A percentile compares a stretch with the other conserved stretches of the same genome.
Conservation (phyloP, 2,329 filamentous ascomycete genomes). For the Penicillium sp. region DNA sequence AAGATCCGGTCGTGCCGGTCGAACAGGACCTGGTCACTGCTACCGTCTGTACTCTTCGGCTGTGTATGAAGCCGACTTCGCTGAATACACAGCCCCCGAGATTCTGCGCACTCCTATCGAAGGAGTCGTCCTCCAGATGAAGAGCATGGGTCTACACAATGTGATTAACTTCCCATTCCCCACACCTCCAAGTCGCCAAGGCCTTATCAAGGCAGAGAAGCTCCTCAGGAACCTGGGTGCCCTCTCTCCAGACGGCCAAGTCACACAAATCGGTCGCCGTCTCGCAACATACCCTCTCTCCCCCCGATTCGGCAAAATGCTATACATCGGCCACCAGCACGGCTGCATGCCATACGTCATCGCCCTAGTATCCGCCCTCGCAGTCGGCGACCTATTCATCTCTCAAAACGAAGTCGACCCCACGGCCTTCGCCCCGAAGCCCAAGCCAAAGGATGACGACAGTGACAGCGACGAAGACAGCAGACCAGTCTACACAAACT, state of each 20-base stretch:
- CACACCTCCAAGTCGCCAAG: constrained; percentile 76
- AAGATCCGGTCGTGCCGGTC: constrained; percentile 86
- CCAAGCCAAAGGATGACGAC: constrained; percentile 30
- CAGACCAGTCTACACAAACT: constrained; percentile 55
- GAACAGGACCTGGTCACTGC: constrained; percentile 94
- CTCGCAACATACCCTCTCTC: constrained; percentile 88
- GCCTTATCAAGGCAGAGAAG: constrained; percentile 79
- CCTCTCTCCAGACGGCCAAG: constrained; percentile 66
- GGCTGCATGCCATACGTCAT: constrained; percentile 82
- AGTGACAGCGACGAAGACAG: constrained; percentile 41
- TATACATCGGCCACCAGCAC: constrained; percentile 82
- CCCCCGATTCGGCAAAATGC: constrained; percentile 85
- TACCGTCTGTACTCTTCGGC: constrained; percentile 94
- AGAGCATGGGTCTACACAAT: constrained; percentile 87
- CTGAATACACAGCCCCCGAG: constrained; percentile 82
- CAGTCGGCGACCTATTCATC: constrained; percentile 83
- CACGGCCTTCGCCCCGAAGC: constrained; percentile 41
- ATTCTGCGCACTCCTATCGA: constrained; percentile 90
- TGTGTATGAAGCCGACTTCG: constrained; percentile 83
- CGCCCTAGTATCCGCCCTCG: constrained; percentile 82
- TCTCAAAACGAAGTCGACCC: constrained; percentile 73
- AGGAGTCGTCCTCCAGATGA: constrained; percentile 87
- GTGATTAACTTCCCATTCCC: constrained; percentile 96
- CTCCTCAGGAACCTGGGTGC: constrained; percentile 83
- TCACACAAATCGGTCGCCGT: constrained; percentile 75